Conservation (phyloP, 495 filamentous ascomycete species). For the Melanomma pulvis-pyrius region DNA sequence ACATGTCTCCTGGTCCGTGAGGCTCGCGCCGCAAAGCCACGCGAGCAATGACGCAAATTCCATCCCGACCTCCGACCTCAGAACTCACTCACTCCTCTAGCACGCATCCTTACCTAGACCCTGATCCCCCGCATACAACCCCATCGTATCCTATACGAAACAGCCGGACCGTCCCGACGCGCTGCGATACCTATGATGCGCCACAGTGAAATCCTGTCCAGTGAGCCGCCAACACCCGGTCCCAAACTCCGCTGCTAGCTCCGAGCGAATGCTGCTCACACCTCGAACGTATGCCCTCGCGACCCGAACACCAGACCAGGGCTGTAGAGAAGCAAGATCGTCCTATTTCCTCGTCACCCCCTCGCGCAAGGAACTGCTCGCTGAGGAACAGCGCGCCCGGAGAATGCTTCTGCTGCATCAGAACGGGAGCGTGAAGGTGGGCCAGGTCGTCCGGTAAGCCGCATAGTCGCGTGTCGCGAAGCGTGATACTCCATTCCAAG, state of each 20-base stretch:
- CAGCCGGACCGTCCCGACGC: background rate
- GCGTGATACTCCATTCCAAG: background rate
- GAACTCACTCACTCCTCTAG: background rate
- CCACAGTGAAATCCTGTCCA: background rate
- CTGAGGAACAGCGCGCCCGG: slow-evolving; percentile 32
- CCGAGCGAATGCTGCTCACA: slow-evolving; percentile 40
- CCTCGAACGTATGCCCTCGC: slow-evolving; percentile 39
- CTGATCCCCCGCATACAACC: background rate
- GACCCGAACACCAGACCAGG: slow-evolving; percentile 37
- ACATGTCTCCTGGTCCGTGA: background rate
- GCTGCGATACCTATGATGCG: slow-evolving; percentile 17
- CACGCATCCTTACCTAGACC: background rate
- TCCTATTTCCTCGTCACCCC: slow-evolving; percentile 35
- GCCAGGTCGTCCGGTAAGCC: slow-evolving; percentile 75
- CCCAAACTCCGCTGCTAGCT: slow-evolving; percentile 33
- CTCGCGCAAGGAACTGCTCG: slow-evolving; percentile 35
- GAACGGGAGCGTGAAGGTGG: slow-evolving; percentile 84
- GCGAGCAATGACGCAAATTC: slow-evolving; percentile 30
- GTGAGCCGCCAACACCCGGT: slow-evolving; percentile 5
- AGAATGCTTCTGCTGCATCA: slow-evolving; percentile 89
- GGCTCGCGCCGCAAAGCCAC: no score
- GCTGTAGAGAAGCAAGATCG: slow-evolving; percentile 20
- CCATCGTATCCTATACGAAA: background rate
- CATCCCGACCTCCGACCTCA: background rate
- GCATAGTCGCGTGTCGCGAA: background rate